Evolutionary conservation across 139 green algal genomes (phyloP).

Genomic region (Pedinophyceae sp.): DNA sequence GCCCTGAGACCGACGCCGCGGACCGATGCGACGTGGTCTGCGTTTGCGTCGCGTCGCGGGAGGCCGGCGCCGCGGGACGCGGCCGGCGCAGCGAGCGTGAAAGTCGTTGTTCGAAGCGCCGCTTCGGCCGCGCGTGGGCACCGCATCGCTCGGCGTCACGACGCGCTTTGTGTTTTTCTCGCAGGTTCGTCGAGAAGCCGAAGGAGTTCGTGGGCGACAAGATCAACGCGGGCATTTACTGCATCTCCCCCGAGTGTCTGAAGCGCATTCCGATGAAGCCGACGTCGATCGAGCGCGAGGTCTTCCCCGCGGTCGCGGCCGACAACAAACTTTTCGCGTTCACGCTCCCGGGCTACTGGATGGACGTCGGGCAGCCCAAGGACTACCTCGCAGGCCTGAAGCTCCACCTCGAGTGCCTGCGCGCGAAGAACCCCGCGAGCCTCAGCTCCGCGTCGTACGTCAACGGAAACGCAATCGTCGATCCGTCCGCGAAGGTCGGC

Average conservation of each 20-base stretch:
- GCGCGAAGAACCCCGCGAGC: no score
- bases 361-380: conserved; percentile 94
- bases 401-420: conserved; percentile 73
- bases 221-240: conserved; percentile 98
- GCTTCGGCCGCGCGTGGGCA: no score
- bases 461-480: conserved; percentile 62
- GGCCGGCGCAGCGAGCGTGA: no score
- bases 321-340: conserved; percentile 75
- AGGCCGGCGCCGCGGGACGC: no score
- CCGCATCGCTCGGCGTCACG: no score
- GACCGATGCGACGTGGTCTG: no score
- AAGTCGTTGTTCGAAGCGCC: no score
- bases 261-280: conserved; percentile 82
- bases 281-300: conserved; percentile 89
- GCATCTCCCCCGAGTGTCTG: conserved; percentile 61
- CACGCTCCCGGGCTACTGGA: conserved; percentile 90
- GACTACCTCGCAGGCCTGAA: conserved; percentile 75
- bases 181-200: no score
- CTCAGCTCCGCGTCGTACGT: no score
- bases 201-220: conserved; percentile 97
- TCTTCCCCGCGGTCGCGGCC: conserved; percentile 80
- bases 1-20: no score
- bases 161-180: no score
- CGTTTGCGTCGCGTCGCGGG: no score
- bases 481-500: conserved; percentile 60